Evolutionary conservation across 441 rosid genomes (phyloP).

Genomic region (Populus hybrid): DNA sequence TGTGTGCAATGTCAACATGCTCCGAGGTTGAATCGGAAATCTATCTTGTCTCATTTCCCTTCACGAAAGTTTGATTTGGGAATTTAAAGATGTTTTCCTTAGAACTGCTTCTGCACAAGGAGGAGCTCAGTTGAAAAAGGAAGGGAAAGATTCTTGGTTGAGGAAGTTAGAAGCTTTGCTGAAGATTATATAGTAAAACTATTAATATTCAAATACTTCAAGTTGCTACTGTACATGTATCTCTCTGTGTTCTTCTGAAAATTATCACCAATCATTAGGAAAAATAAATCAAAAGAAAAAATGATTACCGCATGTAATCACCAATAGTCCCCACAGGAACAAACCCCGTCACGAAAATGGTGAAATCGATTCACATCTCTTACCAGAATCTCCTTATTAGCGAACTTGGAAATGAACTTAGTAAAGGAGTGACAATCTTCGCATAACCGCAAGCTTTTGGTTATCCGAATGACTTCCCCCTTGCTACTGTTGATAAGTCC

Average conservation of each 20-base stretch:
- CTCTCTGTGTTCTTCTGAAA: not conserved
- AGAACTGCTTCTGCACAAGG: too few species aligned
- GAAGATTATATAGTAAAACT: not conserved
- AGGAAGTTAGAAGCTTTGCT: too few species aligned
- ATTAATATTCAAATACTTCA: not conserved
- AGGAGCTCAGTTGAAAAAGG: not conserved
- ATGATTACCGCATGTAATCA: slow-evolving; percentile 1
- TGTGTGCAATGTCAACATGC: not conserved
- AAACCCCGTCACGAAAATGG: slow-evolving; percentile 66
- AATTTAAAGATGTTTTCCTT: not conserved
- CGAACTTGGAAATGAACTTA: slow-evolving; percentile 67
- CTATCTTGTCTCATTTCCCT: not conserved
- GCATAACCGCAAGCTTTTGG: slow-evolving; percentile 80
- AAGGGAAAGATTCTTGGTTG: not conserved
- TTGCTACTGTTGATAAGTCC: slow-evolving; percentile 64
- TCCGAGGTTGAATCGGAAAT: not conserved
- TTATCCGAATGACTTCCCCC: slow-evolving; percentile 69
- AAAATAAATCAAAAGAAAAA: not conserved
- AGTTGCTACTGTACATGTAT: slow-evolving; percentile 8
- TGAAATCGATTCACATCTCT: slow-evolving; percentile 85
- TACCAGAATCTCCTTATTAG: slow-evolving; percentile 67
- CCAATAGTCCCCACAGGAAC: slow-evolving; percentile 92
- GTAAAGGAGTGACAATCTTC: slow-evolving; percentile 86
- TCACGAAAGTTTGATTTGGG: not conserved
- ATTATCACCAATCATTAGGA: not conserved